These are phyloP conservation scores for Aspergillus sp. DNA, from an alignment of 2,329 filamentous ascomycete genomes.

Conservation along the genomic window DNA sequence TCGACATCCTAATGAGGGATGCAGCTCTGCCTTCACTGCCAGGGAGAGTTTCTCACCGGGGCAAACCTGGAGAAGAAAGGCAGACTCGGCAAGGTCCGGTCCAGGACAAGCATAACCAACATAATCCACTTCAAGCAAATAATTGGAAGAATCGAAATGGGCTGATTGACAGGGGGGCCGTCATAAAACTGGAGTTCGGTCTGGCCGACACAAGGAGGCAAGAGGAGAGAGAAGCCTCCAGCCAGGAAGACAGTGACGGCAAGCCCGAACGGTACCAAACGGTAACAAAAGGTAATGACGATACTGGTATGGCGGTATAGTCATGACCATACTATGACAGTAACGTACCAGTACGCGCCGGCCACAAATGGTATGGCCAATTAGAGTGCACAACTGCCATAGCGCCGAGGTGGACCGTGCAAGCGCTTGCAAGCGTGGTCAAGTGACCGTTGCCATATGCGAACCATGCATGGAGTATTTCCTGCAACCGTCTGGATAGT, in stretches of 20 bases:
- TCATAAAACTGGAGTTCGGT: slow-evolving; percentile 5
- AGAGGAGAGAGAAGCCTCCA: slow-evolving; percentile 1
- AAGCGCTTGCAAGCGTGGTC: slow-evolving; percentile 29
- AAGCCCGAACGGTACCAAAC: slow-evolving; percentile 17
- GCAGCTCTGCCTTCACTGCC: neutral
- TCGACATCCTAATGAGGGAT: neutral
- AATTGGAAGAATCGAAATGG: slow-evolving; percentile 3
- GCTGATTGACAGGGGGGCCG: slow-evolving; percentile 7
- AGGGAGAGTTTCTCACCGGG: neutral
- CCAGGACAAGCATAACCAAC: slow-evolving; percentile 9
- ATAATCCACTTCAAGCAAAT: slow-evolving; percentile 1
- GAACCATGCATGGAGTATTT: slow-evolving; percentile 31
- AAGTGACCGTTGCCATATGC: slow-evolving; percentile 56
- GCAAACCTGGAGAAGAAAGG: slow-evolving; percentile 11
- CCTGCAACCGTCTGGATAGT: slow-evolving; percentile 9
- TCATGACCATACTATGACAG: slow-evolving; percentile 21
- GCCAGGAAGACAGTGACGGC: slow-evolving; percentile 5
- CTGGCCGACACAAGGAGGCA: slow-evolving; percentile 5
- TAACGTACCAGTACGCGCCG: slow-evolving; percentile 23
- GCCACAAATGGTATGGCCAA: slow-evolving; percentile 15
- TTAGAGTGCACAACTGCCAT: slow-evolving; percentile 5
- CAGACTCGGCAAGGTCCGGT: slow-evolving; percentile 32
- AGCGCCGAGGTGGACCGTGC: slow-evolving; percentile 10
- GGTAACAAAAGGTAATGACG: neutral
- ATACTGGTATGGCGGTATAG: slow-evolving; percentile 12